These are phyloP conservation scores for Pseudozyma thailandica DNA, from an alignment of 1,284 basidiomycete genomes.

Conservation along the genomic window DNA sequence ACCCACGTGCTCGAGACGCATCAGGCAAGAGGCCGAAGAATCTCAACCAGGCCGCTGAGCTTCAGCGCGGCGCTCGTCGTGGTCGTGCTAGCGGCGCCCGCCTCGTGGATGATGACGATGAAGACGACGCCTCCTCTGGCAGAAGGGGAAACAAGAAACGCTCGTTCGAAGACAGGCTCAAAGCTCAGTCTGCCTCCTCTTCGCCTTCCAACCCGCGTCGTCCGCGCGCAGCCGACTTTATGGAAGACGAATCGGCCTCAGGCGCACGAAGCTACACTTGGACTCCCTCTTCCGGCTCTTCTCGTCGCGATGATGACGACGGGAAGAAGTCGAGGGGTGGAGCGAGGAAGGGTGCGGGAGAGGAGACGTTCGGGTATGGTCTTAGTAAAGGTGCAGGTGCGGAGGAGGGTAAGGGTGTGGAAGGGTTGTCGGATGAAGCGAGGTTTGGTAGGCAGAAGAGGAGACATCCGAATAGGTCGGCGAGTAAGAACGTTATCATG, in stretches of 20 bases:
- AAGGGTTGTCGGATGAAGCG: constrained; percentile 85
- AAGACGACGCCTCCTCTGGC: constrained; percentile 14
- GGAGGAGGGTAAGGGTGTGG: constrained; percentile 71
- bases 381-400: constrained; percentile 64
- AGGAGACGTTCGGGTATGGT: constrained; percentile 69
- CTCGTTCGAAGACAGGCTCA: constrained; percentile 46
- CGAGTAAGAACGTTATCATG: constrained; percentile 63
- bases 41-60: constrained; percentile 67
- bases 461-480: constrained; percentile 59
- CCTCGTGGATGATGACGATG: constrained; percentile 47
- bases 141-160: constrained; percentile 43
- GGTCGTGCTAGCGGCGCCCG: constrained; percentile 30
- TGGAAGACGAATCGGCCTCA: constrained; percentile 21
- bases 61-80: constrained; percentile 67
- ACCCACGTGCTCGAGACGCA: constrained; percentile 54
- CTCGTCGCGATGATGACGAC: constrained; percentile 14
- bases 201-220: background rate
- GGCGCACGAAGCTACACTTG: constrained; percentile 47
- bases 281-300: constrained; percentile 53
- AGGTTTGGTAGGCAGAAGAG: constrained; percentile 61
- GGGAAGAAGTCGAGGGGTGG: constrained; percentile 3
- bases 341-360: constrained; percentile 69
- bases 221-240: constrained; percentile 38
- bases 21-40: constrained; percentile 69
- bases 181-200: constrained; percentile 4